Conservation (phyloP, 345 rosid species). For the Euphorbia tirucalli region DNA sequence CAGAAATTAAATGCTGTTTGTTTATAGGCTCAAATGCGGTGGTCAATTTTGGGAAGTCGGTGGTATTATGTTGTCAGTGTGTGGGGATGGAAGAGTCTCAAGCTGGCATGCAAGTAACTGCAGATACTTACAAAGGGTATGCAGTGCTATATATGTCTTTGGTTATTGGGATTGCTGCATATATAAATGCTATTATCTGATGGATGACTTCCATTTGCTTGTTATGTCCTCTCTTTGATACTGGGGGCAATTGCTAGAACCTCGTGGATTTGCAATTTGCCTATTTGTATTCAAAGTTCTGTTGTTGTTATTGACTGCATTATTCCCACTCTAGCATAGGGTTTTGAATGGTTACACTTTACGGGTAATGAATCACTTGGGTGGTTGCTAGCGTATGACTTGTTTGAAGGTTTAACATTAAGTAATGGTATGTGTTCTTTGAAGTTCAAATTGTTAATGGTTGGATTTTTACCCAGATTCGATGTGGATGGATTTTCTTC, state of each 20-base stretch:
- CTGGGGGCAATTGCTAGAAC: neutral
- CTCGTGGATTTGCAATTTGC: neutral
- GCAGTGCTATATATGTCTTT: neutral
- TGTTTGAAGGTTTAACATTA: neutral
- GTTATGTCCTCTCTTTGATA: too few relatives aligned
- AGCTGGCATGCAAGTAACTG: conserved; percentile 25
- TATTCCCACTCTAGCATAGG: neutral
- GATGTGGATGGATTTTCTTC: neutral
- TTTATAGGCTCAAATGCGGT: conserved; percentile 43
- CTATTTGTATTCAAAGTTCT: neutral
- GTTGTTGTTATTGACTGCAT: neutral
- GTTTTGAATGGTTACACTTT: neutral
- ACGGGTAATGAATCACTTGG: neutral
- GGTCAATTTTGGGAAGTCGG: conserved; percentile 31
- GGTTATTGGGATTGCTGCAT: neutral
- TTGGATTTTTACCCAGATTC: neutral
- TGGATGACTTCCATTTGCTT: too few relatives aligned
- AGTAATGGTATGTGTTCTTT: neutral
- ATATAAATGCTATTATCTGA: too few relatives aligned
- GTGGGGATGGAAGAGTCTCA: conserved; percentile 38
- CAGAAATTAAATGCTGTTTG: neutral
- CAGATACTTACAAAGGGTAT: conserved; percentile 39
- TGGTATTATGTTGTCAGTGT: conserved; percentile 56
- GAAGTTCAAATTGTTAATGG: neutral
- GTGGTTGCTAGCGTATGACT: neutral